Base-by-base conservation (phyloP, 768 basidiomycete species). In the Asterophora lycoperdoides region DNA sequence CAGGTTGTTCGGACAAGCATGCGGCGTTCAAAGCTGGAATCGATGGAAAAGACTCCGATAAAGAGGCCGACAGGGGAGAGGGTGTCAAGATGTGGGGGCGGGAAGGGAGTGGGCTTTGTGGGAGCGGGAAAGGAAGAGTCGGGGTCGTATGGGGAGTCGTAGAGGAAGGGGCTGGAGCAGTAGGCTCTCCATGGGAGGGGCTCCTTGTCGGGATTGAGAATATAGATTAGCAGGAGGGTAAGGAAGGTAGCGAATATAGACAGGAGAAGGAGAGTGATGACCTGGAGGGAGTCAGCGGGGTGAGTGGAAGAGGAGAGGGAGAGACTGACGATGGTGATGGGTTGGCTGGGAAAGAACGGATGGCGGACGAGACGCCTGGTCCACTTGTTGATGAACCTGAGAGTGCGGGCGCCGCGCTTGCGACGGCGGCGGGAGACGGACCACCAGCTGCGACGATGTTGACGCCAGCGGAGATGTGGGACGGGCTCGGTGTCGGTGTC, bases 171-270 rank as follows among this genome's bases (percentile, higher is more conserved):
- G 46, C 82, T 75, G 18, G 88, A 80, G 68, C 95, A 98, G 64
- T 95, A 96, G 17, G 86, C 83, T 57, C 93, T 82, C 93, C 93
- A 98, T 39, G 93, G 93, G 6, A 96, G 72, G 17, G 93, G 87
- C 44, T 88, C 84, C 66, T 96, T 97, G 76, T 98, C 95, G 49
- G 93, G 94, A 64, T 96, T 94, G 62, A 97, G 78, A 53, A 94
- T 78, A 67, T 96, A 88, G 61, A 93, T 93, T 68, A 97, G 77
- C 47, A 90, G 73, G 51, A 93, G 80, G 26, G 93, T 94, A 58
- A 94, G 74, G 52, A 83, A 82, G 51, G 90, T 82, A 45, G 88
- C 88, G 64, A 96, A 84, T 54, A 83, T 72, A 44, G 84, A 84
- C 59, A 95, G 78, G 46, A 93, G 71, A 52, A 93, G 75, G 58